A percentile compares a stretch with the other conserved stretches of the same genome.
Conservation (phyloP, 306 rosid genomes). For the Trifolium subterraneum region DNA sequence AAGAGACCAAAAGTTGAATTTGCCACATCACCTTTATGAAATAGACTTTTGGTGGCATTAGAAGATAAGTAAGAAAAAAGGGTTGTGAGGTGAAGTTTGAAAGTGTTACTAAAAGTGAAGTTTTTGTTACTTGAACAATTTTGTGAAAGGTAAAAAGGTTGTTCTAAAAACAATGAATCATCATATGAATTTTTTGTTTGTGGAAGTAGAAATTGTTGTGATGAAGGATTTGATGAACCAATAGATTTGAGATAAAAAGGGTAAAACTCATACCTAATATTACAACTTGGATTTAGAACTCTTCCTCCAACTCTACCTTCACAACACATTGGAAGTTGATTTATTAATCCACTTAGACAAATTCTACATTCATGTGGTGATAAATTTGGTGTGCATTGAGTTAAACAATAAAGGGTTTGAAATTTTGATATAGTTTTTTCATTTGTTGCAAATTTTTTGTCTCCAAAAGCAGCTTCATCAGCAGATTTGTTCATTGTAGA, state of each 20-base stretch:
- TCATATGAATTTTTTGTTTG: background rate
- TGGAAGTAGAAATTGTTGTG: conserved; percentile 4
- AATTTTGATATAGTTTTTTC: background rate
- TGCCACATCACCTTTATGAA: background rate
- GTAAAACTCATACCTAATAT: conserved; percentile 25
- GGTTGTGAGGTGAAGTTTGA: background rate
- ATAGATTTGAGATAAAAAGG: conserved; percentile 9
- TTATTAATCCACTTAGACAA: conserved; percentile 1
- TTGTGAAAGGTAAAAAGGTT: conserved; percentile 17
- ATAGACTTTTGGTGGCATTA: conserved; percentile 1
- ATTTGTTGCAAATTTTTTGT: background rate
- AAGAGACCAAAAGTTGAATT: conserved; percentile 24
- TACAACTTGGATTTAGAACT: conserved; percentile 27
- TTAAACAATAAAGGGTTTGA: conserved; percentile 24
- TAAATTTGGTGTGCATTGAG: conserved; percentile 25
- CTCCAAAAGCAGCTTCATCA: conserved; percentile 1
- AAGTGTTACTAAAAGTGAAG: background rate
- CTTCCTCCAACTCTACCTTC: conserved; percentile 29
- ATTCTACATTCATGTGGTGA: conserved; percentile 17
- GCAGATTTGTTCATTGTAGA: conserved; percentile 15
- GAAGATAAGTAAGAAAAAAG: conserved; percentile 40
- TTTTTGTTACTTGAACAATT: conserved; percentile 17
- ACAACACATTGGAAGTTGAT: background rate
- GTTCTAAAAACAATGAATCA: background rate
- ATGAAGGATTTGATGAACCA: background rate